These are phyloP conservation scores for Backusella westeae DNA, from an alignment of 192 early-diverging fungal genomes.

Conservation along the genomic window DNA sequence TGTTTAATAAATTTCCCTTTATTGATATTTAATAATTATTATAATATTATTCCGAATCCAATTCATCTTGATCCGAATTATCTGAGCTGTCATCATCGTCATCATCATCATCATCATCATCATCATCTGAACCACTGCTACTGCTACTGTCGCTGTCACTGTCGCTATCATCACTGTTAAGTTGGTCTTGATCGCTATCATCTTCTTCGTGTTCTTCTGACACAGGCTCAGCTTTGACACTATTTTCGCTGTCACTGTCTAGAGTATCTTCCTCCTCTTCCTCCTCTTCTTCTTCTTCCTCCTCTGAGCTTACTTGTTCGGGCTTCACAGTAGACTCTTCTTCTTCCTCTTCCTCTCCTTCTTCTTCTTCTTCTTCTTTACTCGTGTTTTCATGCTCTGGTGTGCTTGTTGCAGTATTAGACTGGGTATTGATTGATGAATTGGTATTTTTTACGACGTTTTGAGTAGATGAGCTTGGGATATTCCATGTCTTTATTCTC, in stretches of 20 bases:
- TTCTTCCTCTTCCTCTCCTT: neutral
- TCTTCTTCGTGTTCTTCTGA: neutral
- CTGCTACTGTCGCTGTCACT: neutral
- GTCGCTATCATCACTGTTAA: neutral
- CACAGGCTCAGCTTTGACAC: neutral
- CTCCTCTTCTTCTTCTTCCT: neutral
- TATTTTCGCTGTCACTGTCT: neutral
- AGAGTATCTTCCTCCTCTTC: neutral
- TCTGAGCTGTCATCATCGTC: neutral
- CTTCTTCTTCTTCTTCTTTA: neutral
- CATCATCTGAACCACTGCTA: neutral
- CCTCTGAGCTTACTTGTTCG: neutral
- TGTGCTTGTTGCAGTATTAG: too few species aligned
- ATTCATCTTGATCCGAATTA: neutral
- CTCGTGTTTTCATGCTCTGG: neutral
- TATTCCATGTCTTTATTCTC: neutral
- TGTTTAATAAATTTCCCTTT: slow-evolving; percentile 1
- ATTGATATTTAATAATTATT: neutral
- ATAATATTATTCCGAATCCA: neutral
- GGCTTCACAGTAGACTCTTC: neutral
- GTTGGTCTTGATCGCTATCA: neutral
- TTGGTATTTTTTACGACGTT: neutral
- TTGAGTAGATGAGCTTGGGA: neutral
- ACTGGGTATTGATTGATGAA: neutral
- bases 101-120: too few species aligned